Percentiles rank a stretch among this genome's conserved stretches.
phyloP scores from a whole-genome alignment of 306 rosid species.

The Ceratonia siliqua region DNA sequence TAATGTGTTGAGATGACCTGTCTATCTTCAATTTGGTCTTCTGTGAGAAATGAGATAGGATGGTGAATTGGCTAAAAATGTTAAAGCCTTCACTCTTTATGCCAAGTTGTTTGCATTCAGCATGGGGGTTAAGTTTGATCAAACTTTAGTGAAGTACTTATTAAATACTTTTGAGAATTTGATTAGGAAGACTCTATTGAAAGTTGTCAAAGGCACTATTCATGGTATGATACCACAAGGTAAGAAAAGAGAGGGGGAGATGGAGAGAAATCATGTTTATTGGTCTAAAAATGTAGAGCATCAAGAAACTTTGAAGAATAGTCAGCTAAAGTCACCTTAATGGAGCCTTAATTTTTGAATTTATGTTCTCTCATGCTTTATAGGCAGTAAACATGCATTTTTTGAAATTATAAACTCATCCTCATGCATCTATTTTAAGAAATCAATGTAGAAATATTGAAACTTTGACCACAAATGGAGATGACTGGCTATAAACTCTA shows the following conservation, averaged over 20 bases:
- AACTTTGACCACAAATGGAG: conserved; percentile 17
- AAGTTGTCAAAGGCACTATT: background rate
- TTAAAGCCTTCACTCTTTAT: background rate
- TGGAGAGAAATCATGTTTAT: background rate
- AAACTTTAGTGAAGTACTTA: background rate
- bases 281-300: background rate
- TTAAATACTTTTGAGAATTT: background rate
- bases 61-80: conserved; percentile 1
- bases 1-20: background rate
- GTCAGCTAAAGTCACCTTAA: background rate
- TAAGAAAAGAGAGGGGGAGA: background rate
- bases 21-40: background rate
- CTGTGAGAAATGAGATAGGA: background rate
- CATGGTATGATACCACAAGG: background rate
- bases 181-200: background rate
- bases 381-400: background rate
- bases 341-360: background rate
- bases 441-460: background rate
- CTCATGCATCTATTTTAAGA: background rate
- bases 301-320: background rate
- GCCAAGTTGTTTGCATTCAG: background rate
- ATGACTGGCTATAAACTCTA: background rate
- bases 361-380: background rate
- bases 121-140: background rate
- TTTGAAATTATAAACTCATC: background rate